These are phyloP conservation scores for Strigomonas galati DNA, from an alignment of 208 protist genomes.

Conservation along the genomic window DNA sequence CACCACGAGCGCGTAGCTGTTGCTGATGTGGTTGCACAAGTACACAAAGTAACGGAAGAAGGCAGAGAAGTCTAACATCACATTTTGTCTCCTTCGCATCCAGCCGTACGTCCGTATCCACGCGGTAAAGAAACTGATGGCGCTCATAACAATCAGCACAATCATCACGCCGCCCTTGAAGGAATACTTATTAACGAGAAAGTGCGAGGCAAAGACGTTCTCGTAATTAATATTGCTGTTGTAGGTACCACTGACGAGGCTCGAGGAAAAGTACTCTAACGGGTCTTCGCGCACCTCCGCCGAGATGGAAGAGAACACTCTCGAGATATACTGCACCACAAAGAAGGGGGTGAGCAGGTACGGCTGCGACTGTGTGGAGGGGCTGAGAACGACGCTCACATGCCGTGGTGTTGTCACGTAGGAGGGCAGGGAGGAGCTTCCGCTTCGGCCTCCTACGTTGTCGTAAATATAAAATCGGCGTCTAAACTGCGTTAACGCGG, in stretches of 20 bases:
- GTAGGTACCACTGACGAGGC: too few species aligned
- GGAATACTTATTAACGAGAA: conserved; percentile 24
- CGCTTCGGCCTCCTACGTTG: conserved; percentile 38
- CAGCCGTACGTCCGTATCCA: conserved; percentile 76
- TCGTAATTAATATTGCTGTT: too few species aligned
- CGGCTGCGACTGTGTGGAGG: conserved; percentile 6
- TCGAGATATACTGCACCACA: conserved; percentile 55
- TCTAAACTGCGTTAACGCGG: conserved; percentile 9
- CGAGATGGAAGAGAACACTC: conserved; percentile 12
- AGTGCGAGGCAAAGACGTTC: conserved; percentile 20
- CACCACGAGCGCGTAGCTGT: conserved; percentile 54
- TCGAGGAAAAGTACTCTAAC: too few species aligned
- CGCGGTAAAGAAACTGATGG: conserved; percentile 55
- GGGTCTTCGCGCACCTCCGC: too few species aligned
- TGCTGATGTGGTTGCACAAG: conserved; percentile 67
- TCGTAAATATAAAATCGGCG: conserved; percentile 76
- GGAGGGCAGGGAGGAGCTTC: neutral
- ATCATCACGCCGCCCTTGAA: conserved; percentile 44
- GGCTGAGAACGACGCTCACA: conserved; percentile 30
- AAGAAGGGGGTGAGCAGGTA: conserved; percentile 34
- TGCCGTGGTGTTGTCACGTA: conserved; percentile 36
- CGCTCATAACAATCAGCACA: conserved; percentile 49
- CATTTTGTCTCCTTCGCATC: conserved; percentile 77
- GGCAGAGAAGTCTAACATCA: conserved; percentile 46
- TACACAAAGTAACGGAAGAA: conserved; percentile 70